A percentile compares a stretch with the other conserved stretches of the same genome.
These are phyloP conservation scores for Trichoderma virens DNA, from an alignment of 495 filamentous ascomycete species.

Conservation along the genomic window DNA sequence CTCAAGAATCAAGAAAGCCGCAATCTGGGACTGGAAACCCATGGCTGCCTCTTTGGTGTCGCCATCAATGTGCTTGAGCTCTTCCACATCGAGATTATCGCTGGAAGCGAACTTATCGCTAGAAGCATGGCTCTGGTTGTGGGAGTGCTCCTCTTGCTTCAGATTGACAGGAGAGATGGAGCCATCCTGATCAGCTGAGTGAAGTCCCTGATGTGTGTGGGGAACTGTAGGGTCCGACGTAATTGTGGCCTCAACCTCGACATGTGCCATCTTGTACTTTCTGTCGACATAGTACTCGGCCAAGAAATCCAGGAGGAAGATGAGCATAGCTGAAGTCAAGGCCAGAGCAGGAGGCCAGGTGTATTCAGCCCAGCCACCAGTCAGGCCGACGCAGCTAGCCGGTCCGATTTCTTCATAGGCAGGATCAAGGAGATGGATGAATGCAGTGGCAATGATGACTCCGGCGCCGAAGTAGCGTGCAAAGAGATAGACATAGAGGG, in stretches of 20 bases:
- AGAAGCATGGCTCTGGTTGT: conserved; percentile 1
- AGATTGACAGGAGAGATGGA: conserved; percentile 1
- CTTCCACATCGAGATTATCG: neutral
- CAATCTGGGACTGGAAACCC: conserved; percentile 28
- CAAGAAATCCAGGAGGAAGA: conserved; percentile 54
- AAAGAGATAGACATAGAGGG: conserved; percentile 21
- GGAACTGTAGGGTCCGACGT: conserved; percentile 11
- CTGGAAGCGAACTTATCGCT: neutral
- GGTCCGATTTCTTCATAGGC: neutral
- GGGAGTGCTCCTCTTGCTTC: conserved; percentile 7
- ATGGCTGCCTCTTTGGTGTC: neutral
- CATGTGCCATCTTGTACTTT: conserved; percentile 25
- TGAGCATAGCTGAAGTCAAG: conserved; percentile 53
- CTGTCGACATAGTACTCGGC: conserved; percentile 52
- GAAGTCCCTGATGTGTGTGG: conserved; percentile 7
- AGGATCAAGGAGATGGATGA: conserved; percentile 48
- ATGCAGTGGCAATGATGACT: conserved; percentile 63
- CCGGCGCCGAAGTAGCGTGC: conserved; percentile 62
- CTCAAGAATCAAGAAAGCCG: conserved; percentile 58
- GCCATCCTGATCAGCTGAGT: conserved; percentile 1
- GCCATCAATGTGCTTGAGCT: neutral
- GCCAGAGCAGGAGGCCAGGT: neutral
- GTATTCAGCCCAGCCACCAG: conserved; percentile 13
- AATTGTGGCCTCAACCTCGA: neutral
- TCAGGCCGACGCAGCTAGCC: neutral